Percentiles rank a stretch among this genome's conserved stretches.
Conservation (phyloP, 2,329 filamentous ascomycete species). For the Paecilomyces niveus region DNA sequence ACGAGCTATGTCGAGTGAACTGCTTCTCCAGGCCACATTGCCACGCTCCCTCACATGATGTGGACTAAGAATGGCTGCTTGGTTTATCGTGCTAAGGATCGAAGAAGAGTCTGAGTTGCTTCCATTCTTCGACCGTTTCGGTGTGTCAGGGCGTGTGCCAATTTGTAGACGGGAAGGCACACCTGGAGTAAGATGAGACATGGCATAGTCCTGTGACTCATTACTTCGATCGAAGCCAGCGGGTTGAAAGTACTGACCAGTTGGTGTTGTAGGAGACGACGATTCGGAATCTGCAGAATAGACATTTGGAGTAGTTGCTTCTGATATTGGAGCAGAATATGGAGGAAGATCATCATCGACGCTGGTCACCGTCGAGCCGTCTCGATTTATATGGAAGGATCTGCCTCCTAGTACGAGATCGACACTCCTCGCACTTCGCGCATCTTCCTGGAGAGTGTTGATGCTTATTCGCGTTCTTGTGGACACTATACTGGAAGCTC, state of each 20-base stretch:
- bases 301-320: neutral
- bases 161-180: neutral
- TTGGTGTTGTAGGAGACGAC: neutral
- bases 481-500: constrained; percentile 23
- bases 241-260: neutral
- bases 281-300: neutral
- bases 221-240: neutral
- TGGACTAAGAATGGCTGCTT: neutral
- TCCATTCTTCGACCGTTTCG: neutral
- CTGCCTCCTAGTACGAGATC: constrained; percentile 20
- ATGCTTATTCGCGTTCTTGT: constrained; percentile 22
- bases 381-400: constrained; percentile 23
- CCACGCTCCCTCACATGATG: neutral
- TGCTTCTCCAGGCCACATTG: constrained; percentile 3
- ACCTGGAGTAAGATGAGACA: neutral
- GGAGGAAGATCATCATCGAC: constrained; percentile 11
- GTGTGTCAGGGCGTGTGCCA: neutral
- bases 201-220: neutral
- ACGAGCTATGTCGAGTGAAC: constrained; percentile 10
- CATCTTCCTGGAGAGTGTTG: constrained; percentile 16
- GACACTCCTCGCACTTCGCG: constrained; percentile 17
- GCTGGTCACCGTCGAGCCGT: constrained; percentile 20
- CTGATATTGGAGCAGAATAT: constrained; percentile 8
- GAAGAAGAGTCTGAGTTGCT: neutral
- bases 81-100: neutral